Percentiles rank a stretch among this genome's conserved stretches.
Conservation (phyloP, 73 alveolate species). For the Tetrahymena elliotti region DNA sequence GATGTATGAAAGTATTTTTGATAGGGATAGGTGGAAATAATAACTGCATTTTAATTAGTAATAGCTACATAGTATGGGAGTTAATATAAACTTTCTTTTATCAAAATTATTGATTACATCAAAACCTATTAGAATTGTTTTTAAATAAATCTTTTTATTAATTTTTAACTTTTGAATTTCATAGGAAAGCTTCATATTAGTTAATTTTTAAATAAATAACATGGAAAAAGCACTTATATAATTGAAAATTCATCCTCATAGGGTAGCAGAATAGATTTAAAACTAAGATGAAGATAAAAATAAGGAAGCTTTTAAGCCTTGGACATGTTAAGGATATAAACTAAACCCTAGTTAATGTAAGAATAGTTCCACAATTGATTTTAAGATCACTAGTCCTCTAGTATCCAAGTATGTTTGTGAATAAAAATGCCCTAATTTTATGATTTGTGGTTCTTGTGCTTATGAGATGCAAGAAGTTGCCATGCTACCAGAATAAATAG, state of each 20-base stretch:
- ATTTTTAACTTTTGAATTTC: background rate
- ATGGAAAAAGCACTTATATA: background rate
- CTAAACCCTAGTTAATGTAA: background rate
- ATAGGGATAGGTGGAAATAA: too few relatives aligned
- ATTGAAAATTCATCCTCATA: background rate
- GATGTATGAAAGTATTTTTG: too few relatives aligned
- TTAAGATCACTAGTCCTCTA: background rate
- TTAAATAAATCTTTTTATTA: background rate
- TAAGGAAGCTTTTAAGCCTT: background rate
- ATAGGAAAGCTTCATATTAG: background rate
- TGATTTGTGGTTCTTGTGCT: background rate
- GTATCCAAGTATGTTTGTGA: background rate
- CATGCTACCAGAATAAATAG: background rate
- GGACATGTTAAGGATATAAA: background rate
- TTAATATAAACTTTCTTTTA: too few relatives aligned
- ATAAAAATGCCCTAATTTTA: background rate
- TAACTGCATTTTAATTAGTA: too few relatives aligned
- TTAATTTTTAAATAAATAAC: background rate
- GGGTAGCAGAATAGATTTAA: background rate
- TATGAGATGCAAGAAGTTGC: background rate
- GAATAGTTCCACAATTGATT: background rate
- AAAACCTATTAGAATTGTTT: background rate
- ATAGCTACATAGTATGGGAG: background rate
- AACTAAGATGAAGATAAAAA: background rate
- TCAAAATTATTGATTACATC: background rate